Evolutionary conservation across 306 rosid species (phyloP), one percentile per base, ranked within the genome.

Genomic region (Mimosa bimucronata): DNA sequence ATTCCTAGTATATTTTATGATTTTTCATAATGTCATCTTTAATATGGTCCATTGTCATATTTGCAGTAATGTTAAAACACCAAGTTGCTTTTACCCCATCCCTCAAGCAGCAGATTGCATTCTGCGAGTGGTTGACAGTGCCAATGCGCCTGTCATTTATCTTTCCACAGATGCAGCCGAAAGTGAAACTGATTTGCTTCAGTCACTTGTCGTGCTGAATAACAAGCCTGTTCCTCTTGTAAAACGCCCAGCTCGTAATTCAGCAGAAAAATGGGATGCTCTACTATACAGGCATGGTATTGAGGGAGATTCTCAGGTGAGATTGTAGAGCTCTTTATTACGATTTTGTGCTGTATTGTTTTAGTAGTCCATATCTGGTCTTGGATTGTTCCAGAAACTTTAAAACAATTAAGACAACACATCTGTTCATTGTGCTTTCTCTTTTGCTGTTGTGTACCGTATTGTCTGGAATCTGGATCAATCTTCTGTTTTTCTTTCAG

Each of bases 241-340:
- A 79, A 91, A 77, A 60, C 94, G 98, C 66, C 98, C 98, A 62
- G 62, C 92, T 46, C 98, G 93, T 50, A 89, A 87, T 80, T 85
- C 92, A 70, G 98, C 97, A 25, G 98, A 95, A 89, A 95, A 95
- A 79, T 95, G 98, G 98, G 98, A 95, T 87, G 98, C 98, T 80
- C 85, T 95, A 77, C 88, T 95, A 64, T 92, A 93, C 79, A 90
- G 98, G 79, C 92, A 90, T 75, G 82, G 87, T 28, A 80, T 95
- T 3, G 94, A 88, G 76, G 97, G 85, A 46, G 98, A 95, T 79
- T 4, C 89, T 71, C 98, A 92, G 96, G 98, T 93, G 77, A 81
- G 83, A 78, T 78, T 81, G 50, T 79, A 52, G 38, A 78, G 30
- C 62, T 52, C 77, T 81, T 78, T 72, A 65, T 23, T 55, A 38